Evolutionary conservation across 139 green algal species (phyloP).

Genomic region (Picochlorum costavermella): DNA sequence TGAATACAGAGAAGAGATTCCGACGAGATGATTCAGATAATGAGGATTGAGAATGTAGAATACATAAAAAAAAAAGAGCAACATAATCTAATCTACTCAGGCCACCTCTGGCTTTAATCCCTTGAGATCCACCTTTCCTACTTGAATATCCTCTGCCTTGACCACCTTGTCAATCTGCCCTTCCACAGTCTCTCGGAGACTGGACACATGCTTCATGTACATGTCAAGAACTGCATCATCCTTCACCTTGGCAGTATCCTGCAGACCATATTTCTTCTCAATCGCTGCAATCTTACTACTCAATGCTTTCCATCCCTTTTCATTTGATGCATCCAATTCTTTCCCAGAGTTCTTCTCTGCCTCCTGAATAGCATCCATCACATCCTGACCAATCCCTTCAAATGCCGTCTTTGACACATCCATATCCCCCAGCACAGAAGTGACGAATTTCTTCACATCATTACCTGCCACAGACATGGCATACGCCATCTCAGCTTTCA

Average conservation of each 20-base stretch:
- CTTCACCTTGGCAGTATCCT: slow-evolving; percentile 31
- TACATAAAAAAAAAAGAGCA: slow-evolving; percentile 12
- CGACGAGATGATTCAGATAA: slow-evolving; percentile 13
- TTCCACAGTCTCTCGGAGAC: slow-evolving; percentile 18
- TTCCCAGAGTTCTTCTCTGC: slow-evolving; percentile 33
- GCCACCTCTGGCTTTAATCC: slow-evolving; percentile 25
- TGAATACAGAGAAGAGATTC: slow-evolving; percentile 15
- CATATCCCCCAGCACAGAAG: slow-evolving; percentile 10
- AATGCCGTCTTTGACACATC: slow-evolving; percentile 5
- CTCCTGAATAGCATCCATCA: slow-evolving; percentile 38
- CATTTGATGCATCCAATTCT: slow-evolving; percentile 26
- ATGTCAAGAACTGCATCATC: slow-evolving; percentile 40
- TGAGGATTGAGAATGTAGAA: slow-evolving; percentile 12
- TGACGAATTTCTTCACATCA: slow-evolving; percentile 34
- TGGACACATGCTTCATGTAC: slow-evolving; percentile 29
- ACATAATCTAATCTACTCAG: slow-evolving; percentile 10
- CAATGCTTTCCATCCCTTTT: slow-evolving; percentile 34
- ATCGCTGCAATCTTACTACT: slow-evolving; percentile 24
- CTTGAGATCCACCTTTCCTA: slow-evolving; percentile 11
- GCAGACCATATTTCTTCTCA: slow-evolving; percentile 29
- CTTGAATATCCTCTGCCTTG: slow-evolving; percentile 2
- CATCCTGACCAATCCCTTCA: slow-evolving; percentile 14
- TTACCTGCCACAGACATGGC: slow-evolving; percentile 18
- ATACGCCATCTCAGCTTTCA: slow-evolving; percentile 34
- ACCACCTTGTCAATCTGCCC: slow-evolving; percentile 19